phyloP scores from a whole-genome alignment of 1,284 basidiomycete genomes.

The Caloboletus inedulis region DNA sequence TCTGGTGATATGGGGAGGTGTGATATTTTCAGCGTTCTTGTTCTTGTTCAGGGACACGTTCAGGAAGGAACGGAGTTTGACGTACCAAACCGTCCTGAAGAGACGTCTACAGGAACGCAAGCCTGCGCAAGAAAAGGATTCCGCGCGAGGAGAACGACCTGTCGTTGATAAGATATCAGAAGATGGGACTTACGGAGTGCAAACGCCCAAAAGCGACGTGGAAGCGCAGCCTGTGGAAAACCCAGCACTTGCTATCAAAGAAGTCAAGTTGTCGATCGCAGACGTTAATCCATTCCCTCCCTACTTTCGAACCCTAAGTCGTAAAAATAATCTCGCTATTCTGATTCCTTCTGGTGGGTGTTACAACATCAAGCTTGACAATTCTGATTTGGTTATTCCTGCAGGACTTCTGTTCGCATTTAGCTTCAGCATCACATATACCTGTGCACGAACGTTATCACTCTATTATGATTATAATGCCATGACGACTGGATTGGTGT shows the following conservation, averaged over 20 bases:
- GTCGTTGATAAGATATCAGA: slow-evolving; percentile 1
- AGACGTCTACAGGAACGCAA: slow-evolving; percentile 14
- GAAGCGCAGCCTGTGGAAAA: slow-evolving; percentile 18
- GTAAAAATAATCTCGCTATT: slow-evolving; percentile 21
- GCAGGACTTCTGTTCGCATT: slow-evolving; percentile 68
- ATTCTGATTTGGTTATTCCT: slow-evolving; percentile 59
- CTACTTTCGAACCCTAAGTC: slow-evolving; percentile 13
- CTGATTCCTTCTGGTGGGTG: slow-evolving; percentile 23
- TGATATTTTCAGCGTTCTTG: slow-evolving; percentile 57
- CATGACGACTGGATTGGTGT: slow-evolving; percentile 73
- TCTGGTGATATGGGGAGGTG: slow-evolving; percentile 61
- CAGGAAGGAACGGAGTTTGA: slow-evolving; percentile 69
- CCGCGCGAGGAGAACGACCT: slow-evolving; percentile 6
- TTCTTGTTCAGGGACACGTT: slow-evolving; percentile 81
- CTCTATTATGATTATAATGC: slow-evolving; percentile 68
- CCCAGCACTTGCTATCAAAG: slow-evolving; percentile 35
- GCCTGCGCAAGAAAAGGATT: slow-evolving; percentile 9
- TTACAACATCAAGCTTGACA: background rate
- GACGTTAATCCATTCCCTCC: slow-evolving; percentile 28
- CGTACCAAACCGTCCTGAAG: slow-evolving; percentile 65
- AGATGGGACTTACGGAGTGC: background rate
- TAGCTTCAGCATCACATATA: slow-evolving; percentile 68
- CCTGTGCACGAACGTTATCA: slow-evolving; percentile 66
- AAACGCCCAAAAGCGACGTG: slow-evolving; percentile 12
- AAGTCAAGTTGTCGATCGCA: slow-evolving; percentile 16